These are phyloP conservation scores for Glaciozyma martinii DNA, from an alignment of 768 basidiomycete species.

Conservation along the genomic window DNA sequence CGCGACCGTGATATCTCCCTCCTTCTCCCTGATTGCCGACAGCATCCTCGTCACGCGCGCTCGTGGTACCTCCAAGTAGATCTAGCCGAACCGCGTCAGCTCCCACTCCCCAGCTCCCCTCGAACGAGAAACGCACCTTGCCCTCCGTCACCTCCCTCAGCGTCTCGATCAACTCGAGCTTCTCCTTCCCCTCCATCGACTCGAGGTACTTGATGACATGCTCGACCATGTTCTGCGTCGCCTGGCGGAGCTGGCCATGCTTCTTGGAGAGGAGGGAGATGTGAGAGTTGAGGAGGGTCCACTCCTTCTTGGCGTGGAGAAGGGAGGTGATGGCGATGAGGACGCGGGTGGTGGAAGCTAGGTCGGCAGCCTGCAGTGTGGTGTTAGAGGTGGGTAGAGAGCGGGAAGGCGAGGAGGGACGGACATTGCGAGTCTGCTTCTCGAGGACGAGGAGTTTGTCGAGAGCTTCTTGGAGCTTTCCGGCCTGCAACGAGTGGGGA, in stretches of 20 bases:
- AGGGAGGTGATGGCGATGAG: constrained; percentile 64
- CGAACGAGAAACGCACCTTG: constrained; percentile 53
- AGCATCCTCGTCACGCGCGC: constrained; percentile 86
- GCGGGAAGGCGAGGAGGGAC: constrained; percentile 32
- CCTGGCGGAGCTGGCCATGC: constrained; percentile 89
- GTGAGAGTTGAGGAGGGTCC: constrained; percentile 41
- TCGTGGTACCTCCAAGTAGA: constrained; percentile 91
- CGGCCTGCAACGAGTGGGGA: constrained; percentile 46
- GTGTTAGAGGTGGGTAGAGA: background rate
- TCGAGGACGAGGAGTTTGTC: constrained; percentile 83
- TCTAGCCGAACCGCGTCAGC: constrained; percentile 45
- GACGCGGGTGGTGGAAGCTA: constrained; percentile 78
- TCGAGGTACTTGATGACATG: constrained; percentile 71
- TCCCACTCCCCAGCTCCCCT: background rate
- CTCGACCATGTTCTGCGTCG: constrained; percentile 85
- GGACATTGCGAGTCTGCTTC: constrained; percentile 91
- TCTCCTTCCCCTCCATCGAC: constrained; percentile 63
- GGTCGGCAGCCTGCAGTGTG: constrained; percentile 68
- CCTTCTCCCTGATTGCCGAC: constrained; percentile 71
- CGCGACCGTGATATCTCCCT: constrained; percentile 52
- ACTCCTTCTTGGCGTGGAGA: constrained; percentile 62
- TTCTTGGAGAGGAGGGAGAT: constrained; percentile 75
- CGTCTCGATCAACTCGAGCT: constrained; percentile 83
- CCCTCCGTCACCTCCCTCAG: constrained; percentile 88
- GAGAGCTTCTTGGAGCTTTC: constrained; percentile 66